Base-by-base conservation (phyloP, 202 grass and related monocot genomes). In the Musa balbisiana region DNA sequence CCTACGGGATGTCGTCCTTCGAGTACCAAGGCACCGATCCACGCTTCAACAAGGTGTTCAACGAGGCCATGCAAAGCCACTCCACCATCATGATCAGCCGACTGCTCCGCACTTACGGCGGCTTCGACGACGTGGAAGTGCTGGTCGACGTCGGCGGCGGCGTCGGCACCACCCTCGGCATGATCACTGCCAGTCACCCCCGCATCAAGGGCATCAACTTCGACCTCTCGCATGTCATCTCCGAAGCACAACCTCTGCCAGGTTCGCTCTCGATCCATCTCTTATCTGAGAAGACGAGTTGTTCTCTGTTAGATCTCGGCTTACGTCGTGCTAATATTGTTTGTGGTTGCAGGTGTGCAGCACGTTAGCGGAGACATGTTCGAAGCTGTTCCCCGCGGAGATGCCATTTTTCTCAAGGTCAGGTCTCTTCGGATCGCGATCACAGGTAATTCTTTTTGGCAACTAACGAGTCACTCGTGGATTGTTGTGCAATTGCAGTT, bases 11-110 rank as follows among this genome's bases (percentile, higher is more conserved):
- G 92, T 85, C 85, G 21, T 83, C 85, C 22, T 96, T 97, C 68
- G 93, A 97, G 81, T 97, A 90, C 86, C 86, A 92, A 58, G 93
- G 90, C 75, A 91, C 79, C 0, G 87, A 97, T 71, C 65, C 93
- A 0, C 83, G 90, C 68, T 72, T 72, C 69, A 72, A 53, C 49
- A 72, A 72, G 50, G 19, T 72, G 69, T 72, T 72, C 69, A 72
- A 72, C 69, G 10, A 52, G 24, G 69, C 10, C 16, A 72, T 72
- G 69, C 17, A 22, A 21, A 15, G 49, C 10, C 10, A 23, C 69
- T 72, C 69, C 49, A 22, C 51, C 49, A 11, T 53, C 49, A 12
- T 53, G 24, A 15, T 52, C 17, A 72, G 15, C 19, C 19, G 51
- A 11, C 69, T 72, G 19, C 49, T 72, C 0, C 49, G 16, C 49